Evolutionary conservation across 768 basidiomycete genomes (phyloP).

Genomic region (Suillus subluteus): DNA sequence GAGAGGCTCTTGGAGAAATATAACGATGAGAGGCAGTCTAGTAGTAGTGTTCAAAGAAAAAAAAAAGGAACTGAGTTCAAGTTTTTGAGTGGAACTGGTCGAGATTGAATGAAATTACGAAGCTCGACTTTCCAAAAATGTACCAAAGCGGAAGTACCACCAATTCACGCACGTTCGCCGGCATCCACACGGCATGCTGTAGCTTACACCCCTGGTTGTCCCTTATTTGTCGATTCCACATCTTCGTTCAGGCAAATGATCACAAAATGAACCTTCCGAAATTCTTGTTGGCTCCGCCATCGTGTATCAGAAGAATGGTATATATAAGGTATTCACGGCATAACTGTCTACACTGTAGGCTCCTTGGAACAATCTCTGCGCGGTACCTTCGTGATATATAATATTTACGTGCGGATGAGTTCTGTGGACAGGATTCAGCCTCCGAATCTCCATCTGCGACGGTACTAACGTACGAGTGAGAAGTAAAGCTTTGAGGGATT

Average conservation of each 20-base stretch:
- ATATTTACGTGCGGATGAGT: constrained; percentile 2
- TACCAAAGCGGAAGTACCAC: constrained; percentile 29
- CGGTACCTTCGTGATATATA: constrained; percentile 1
- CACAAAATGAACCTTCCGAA: constrained; percentile 2
- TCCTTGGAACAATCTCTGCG: constrained; percentile 2
- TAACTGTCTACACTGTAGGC: not conserved
- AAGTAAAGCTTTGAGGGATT: constrained; percentile 4
- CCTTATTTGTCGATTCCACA: not conserved
- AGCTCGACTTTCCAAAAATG: constrained; percentile 23
- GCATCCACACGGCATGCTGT: constrained; percentile 29
- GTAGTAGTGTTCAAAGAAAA: not conserved
- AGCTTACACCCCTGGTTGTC: constrained; percentile 17
- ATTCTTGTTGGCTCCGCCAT: not conserved
- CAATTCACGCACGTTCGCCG: constrained; percentile 42
- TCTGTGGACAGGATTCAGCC: not conserved
- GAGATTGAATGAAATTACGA: constrained; percentile 41
- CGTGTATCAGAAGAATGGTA: constrained; percentile 6
- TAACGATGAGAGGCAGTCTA: not conserved
- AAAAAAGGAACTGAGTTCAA: constrained; percentile 4
- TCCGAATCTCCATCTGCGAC: constrained; percentile 6
- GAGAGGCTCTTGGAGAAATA: not conserved
- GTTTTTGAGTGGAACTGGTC: constrained; percentile 35
- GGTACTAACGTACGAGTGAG: constrained; percentile 13
- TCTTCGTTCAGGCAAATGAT: not conserved
- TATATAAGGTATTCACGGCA: not conserved